Conservation (phyloP, 495 filamentous ascomycete genomes). For the Neurospora sp. region DNA sequence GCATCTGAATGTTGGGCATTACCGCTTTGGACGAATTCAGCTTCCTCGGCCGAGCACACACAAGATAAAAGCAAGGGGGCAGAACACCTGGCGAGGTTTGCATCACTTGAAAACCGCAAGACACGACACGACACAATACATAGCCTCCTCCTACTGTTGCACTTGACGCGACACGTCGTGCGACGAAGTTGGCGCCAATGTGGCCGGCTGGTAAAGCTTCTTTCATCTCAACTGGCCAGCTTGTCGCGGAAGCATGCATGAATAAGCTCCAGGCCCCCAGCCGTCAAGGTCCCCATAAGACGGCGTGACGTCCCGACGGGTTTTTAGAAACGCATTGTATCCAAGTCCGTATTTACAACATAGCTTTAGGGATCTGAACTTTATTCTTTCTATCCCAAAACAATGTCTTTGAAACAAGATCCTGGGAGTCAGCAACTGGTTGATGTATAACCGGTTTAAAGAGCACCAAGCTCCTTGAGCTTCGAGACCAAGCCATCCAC, state of each 20-base stretch:
- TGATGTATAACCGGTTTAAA: slow-evolving; percentile 39
- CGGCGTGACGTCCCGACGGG: not conserved
- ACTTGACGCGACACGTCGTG: not conserved
- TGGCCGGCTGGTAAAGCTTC: not conserved
- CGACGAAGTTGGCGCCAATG: not conserved
- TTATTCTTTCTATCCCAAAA: not conserved
- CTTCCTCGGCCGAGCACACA: not conserved
- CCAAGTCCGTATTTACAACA: not conserved
- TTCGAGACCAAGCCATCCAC: slow-evolving; percentile 85
- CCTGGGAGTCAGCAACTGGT: not conserved
- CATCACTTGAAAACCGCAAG: not conserved
- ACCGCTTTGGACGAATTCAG: not conserved
- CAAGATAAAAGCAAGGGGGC: not conserved
- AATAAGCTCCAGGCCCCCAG: not conserved
- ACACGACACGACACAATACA: not conserved
- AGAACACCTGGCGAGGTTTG: not conserved
- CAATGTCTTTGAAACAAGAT: not conserved
- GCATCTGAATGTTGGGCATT: not conserved
- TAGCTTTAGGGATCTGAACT: not conserved
- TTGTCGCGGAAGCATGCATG: not conserved
- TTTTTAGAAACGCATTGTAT: not conserved
- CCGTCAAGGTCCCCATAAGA: not conserved
- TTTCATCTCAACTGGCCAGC: not conserved
- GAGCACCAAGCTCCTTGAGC: slow-evolving; percentile 89
- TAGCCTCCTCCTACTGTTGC: not conserved